phyloP scores from a whole-genome alignment of 768 basidiomycete species.

The Termitomyces sp. region DNA sequence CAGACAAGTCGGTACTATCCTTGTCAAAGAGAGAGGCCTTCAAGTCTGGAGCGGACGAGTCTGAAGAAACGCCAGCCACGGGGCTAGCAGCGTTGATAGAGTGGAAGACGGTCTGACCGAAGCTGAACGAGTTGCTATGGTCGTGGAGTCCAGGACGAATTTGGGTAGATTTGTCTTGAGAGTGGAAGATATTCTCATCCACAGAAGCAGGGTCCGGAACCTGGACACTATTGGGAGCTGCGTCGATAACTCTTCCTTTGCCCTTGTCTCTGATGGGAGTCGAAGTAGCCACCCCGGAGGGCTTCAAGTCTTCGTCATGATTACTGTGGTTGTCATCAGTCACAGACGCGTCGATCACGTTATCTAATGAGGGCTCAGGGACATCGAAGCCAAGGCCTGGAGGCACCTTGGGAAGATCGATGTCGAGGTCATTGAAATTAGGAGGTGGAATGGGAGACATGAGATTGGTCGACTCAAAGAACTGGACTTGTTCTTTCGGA shows the following conservation, averaged over 20 bases:
- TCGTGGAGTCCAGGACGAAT: conserved; percentile 38
- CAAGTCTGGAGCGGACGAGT: conserved; percentile 24
- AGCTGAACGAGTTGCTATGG: conserved; percentile 66
- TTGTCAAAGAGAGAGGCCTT: conserved; percentile 25
- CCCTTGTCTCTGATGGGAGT: conserved; percentile 39
- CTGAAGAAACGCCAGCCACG: conserved; percentile 10
- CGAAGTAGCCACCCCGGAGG: conserved; percentile 33
- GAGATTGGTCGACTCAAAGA: conserved; percentile 23
- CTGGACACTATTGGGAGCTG: conserved; percentile 17
- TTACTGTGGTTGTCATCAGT: conserved; percentile 25
- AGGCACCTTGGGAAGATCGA: conserved; percentile 50
- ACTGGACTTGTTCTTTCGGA: conserved; percentile 13
- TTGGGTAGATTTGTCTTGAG: conserved; percentile 33
- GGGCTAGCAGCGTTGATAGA: conserved; percentile 32
- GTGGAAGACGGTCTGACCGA: conserved; percentile 61
- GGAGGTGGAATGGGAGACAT: conserved; percentile 39
- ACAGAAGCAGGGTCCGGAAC: background rate
- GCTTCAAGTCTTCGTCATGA: conserved; percentile 12
- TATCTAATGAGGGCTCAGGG: conserved; percentile 29
- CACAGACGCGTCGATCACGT: conserved; percentile 27
- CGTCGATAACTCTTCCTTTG: conserved; percentile 34
- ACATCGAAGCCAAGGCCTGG: conserved; percentile 39
- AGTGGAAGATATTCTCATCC: conserved; percentile 45
- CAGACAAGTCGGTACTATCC: conserved; percentile 16
- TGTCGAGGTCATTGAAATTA: conserved; percentile 47